Conservation (phyloP, 257 asterid species). For the Mentha longifolia region DNA sequence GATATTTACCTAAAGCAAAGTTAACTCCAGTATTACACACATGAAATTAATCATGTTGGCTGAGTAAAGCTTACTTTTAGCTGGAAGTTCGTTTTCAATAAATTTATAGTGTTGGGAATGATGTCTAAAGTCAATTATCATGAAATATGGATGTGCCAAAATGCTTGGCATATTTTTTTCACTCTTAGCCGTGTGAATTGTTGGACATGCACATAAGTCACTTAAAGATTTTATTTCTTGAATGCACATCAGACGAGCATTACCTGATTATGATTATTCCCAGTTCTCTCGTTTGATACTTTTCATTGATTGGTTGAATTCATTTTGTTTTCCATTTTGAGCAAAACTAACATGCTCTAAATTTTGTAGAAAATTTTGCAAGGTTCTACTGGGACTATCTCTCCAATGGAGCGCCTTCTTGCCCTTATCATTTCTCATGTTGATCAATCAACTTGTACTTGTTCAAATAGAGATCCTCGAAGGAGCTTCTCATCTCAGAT, state of each 20-base stretch:
- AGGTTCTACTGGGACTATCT: constrained; percentile 50
- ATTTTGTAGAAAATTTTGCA: constrained; percentile 58
- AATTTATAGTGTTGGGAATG: background rate
- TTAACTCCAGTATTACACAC: too few species aligned
- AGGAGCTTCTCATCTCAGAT: constrained; percentile 79
- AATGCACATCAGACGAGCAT: constrained; percentile 17
- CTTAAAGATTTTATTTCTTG: constrained; percentile 14
- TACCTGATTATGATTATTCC: constrained; percentile 19
- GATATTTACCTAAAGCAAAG: too few species aligned
- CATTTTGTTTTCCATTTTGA: constrained; percentile 21
- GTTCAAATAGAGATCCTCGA: constrained; percentile 64
- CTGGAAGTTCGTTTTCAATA: constrained; percentile 9
- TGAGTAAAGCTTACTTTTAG: background rate
- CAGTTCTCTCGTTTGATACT: constrained; percentile 10
- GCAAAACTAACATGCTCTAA: constrained; percentile 36
- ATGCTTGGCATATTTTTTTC: background rate
- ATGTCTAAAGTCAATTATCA: background rate
- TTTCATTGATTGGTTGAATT: constrained; percentile 5
- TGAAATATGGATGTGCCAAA: background rate
- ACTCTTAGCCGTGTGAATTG: constrained; percentile 14
- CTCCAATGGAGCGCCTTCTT: constrained; percentile 78
- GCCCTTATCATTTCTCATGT: constrained; percentile 64
- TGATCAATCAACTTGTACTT: constrained; percentile 76
- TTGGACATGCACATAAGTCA: constrained; percentile 13
- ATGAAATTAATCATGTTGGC: background rate